These are phyloP conservation scores for Clarireedia homoeocarpa DNA, from an alignment of 2,329 filamentous ascomycete genomes.

Conservation along the genomic window DNA sequence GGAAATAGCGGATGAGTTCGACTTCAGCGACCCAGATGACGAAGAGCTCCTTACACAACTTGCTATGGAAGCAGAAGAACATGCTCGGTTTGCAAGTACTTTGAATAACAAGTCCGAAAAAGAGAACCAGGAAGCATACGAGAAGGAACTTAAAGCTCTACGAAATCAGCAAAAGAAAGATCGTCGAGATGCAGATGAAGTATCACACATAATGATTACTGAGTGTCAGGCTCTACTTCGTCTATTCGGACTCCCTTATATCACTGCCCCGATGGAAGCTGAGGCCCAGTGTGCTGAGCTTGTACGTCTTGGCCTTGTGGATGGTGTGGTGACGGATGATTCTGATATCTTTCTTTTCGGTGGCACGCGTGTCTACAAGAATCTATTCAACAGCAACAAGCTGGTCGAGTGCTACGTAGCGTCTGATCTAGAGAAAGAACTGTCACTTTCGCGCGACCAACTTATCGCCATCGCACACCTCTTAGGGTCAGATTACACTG, in stretches of 20 bases:
- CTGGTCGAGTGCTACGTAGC: constrained; percentile 93
- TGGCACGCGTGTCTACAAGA: constrained; percentile 94
- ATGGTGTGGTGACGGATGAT: constrained; percentile 96
- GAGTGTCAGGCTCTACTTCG: constrained; percentile 89
- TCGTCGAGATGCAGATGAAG: constrained; percentile 89
- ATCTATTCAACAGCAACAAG: constrained; percentile 99
- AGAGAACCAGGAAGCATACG: constrained; percentile 72
- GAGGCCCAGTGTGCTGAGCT: constrained; percentile 96
- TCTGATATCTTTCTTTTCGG: constrained; percentile 96
- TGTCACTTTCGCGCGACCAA: constrained; percentile 77
- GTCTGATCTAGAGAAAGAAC: constrained; percentile 77
- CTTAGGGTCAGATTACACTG: constrained; percentile 89
- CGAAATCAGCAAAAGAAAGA: constrained; percentile 96
- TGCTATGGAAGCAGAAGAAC: constrained; percentile 85
- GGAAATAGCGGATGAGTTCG: constrained; percentile 42
- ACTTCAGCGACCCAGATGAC: constrained; percentile 82
- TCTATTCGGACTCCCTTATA: constrained; percentile 89
- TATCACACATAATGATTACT: constrained; percentile 89
- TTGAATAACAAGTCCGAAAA: constrained; percentile 67
- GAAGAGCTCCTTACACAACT: constrained; percentile 82
- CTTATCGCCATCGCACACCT: constrained; percentile 87
- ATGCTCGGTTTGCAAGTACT: constrained; percentile 83
- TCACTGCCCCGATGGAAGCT: constrained; percentile 97
- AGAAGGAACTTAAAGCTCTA: constrained; percentile 77
- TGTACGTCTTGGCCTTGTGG: constrained; percentile 77